Conservation (phyloP, 2,329 filamentous ascomycete genomes). For the Dothiorella sarmentorum region DNA sequence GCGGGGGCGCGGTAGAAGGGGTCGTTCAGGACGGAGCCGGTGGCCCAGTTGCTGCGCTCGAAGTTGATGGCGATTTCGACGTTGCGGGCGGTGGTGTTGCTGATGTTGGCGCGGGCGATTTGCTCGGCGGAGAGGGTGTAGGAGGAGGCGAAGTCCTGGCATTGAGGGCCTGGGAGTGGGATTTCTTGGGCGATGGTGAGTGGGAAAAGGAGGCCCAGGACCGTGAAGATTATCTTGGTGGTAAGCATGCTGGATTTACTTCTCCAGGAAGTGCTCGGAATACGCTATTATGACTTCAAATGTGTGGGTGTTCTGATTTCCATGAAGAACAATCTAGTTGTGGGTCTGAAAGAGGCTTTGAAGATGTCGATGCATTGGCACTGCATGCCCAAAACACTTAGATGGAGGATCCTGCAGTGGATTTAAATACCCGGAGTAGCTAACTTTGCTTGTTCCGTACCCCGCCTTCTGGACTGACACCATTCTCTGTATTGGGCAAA, state of each 20-base stretch:
- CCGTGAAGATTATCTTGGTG: not conserved
- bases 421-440: no score
- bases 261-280: no score
- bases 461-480: no score
- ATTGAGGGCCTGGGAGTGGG: not conserved
- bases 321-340: no score
- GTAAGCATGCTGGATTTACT: not conserved
- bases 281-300: no score
- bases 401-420: no score
- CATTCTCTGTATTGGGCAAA: no score
- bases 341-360: no score
- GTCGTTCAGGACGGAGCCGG: constrained; percentile 29
- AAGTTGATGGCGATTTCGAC: constrained; percentile 27
- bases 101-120: not conserved
- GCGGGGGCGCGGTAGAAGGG: constrained; percentile 12
- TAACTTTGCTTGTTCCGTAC: no score
- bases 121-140: not conserved
- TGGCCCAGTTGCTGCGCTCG: constrained; percentile 29
- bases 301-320: no score
- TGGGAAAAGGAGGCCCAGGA: not conserved
- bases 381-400: no score
- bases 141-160: not conserved
- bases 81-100: constrained; percentile 4
- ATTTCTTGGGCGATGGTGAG: not conserved
- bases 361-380: no score